A percentile compares a stretch with the other conserved stretches of the same genome.
Conservation (phyloP, 257 asterid species). For the Jasminum sambac region DNA sequence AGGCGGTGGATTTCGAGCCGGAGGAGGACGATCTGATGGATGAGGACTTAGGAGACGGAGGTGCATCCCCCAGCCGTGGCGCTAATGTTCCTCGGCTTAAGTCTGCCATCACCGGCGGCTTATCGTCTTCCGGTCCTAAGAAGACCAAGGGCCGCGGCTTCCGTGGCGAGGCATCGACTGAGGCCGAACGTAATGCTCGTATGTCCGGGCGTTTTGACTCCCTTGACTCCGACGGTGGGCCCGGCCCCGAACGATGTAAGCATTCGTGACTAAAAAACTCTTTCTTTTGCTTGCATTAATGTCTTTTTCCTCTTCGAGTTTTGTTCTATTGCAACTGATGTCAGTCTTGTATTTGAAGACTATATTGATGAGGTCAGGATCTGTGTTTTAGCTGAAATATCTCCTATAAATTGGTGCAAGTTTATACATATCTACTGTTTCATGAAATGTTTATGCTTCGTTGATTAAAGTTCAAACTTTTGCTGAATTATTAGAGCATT, state of each 20-base stretch:
- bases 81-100: conserved; percentile 66
- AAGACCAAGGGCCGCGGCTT: conserved; percentile 97
- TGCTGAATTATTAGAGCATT: background rate
- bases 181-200: conserved; percentile 85
- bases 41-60: conserved; percentile 68
- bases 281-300: background rate
- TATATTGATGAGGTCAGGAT: background rate
- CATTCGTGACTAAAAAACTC: conserved; percentile 20
- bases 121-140: conserved; percentile 60
- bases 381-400: background rate
- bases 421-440: too few relatives aligned
- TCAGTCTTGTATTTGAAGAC: background rate
- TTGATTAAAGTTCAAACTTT: background rate
- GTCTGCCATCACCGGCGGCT: conserved; percentile 83
- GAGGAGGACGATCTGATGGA: conserved; percentile 99
- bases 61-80: conserved; percentile 42
- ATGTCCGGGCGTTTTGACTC: conserved; percentile 85
- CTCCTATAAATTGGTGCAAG: background rate
- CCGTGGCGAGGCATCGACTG: conserved; percentile 77
- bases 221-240: conserved; percentile 81
- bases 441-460: background rate
- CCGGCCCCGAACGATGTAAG: conserved; percentile 96
- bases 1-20: conserved; percentile 90
- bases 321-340: background rate
- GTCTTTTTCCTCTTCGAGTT: background rate